phyloP scores from a whole-genome alignment of 2,329 filamentous ascomycete species.

The Neonectria ditissima region DNA sequence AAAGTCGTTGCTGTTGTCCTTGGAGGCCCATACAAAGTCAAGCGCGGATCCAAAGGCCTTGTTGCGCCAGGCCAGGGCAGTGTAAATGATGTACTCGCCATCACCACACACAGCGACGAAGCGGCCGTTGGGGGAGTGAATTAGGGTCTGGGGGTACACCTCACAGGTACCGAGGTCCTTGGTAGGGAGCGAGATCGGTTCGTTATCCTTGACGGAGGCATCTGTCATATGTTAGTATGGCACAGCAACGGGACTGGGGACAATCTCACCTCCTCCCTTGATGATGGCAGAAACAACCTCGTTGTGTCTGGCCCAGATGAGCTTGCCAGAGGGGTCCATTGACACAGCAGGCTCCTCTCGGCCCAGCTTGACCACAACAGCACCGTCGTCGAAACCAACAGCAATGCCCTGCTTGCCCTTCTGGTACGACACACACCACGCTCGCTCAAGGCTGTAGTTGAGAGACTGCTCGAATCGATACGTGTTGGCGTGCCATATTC shows the following conservation, averaged over 20 bases:
- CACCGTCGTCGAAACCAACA: slow-evolving; percentile 97
- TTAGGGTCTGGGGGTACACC: slow-evolving; percentile 93
- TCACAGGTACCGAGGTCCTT: slow-evolving; percentile 98
- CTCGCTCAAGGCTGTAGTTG: slow-evolving; percentile 94
- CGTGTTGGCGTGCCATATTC: slow-evolving; percentile 99
- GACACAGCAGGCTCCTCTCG: slow-evolving; percentile 97
- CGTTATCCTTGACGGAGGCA: slow-evolving; percentile 85
- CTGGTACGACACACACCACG: slow-evolving; percentile 98
- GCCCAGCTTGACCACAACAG: slow-evolving; percentile 97
- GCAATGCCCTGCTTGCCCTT: slow-evolving; percentile 94
- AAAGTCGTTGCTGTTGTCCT: slow-evolving; percentile 98
- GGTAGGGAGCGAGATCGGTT: slow-evolving; percentile 85
- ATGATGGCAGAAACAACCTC: slow-evolving; percentile 96
- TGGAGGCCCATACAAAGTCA: slow-evolving; percentile 97
- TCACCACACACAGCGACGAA: slow-evolving; percentile 88
- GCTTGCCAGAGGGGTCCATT: slow-evolving; percentile 95
- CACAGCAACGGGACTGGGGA: background rate
- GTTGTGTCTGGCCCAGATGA: slow-evolving; percentile 95
- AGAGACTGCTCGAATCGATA: slow-evolving; percentile 96
- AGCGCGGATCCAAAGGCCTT: slow-evolving; percentile 96
- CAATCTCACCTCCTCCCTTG: slow-evolving; percentile 77
- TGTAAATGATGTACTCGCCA: slow-evolving; percentile 99
- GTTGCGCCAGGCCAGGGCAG: slow-evolving; percentile 94
- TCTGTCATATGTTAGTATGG: slow-evolving; percentile 63
- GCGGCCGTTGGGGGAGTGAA: slow-evolving; percentile 95